Evolutionary conservation across 306 rosid genomes (phyloP).

Genomic region (Vicia faba): DNA sequence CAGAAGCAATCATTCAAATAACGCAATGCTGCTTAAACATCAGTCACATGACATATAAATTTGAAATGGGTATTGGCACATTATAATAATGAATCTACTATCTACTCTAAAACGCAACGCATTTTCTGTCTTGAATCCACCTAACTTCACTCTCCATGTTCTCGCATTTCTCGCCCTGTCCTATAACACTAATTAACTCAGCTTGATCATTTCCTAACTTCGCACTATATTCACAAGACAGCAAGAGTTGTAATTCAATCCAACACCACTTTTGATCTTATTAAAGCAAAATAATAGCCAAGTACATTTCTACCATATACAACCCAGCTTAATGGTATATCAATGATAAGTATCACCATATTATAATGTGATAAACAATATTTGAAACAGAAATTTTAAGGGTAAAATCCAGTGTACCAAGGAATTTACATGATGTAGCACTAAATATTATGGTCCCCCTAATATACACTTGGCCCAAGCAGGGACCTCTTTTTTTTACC

Average conservation of each 20-base stretch:
- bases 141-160: not conserved
- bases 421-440: constrained; percentile 4
- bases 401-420: constrained; percentile 8
- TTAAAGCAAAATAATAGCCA: constrained; percentile 14
- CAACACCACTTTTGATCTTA: constrained; percentile 9
- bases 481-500: not conserved
- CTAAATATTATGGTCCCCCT: not conserved
- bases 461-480: constrained; percentile 7
- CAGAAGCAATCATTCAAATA: constrained; percentile 26
- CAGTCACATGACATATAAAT: constrained; percentile 1
- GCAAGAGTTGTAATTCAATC: constrained; percentile 1
- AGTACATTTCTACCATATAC: not conserved
- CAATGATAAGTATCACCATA: not conserved
- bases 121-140: constrained; percentile 1
- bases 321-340: not conserved
- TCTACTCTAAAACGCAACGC: constrained; percentile 13
- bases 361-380: constrained; percentile 4
- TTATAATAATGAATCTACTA: not conserved
- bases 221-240: not conserved
- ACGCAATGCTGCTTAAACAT: constrained; percentile 9
- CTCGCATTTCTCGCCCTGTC: not conserved
- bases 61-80: not conserved
- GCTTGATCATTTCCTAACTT: not conserved
- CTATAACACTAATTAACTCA: constrained; percentile 6
- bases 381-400: constrained; percentile 5